phyloP scores from a whole-genome alignment of 2,329 filamentous ascomycete genomes.

The Paracamarosporium sp. region DNA sequence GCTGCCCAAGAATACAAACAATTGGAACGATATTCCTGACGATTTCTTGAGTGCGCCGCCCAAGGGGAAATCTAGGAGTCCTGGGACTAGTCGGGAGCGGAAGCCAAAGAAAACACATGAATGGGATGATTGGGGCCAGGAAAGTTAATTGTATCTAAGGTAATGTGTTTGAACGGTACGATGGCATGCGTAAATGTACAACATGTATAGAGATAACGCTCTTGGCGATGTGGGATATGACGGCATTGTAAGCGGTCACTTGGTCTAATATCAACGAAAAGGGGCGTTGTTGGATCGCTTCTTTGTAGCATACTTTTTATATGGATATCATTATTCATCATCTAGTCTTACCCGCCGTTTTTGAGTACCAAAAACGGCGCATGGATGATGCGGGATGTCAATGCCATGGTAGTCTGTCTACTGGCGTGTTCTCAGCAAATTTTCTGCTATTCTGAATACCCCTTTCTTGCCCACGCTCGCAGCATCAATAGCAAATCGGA shows the following conservation, averaged over 20 bases:
- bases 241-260: neutral
- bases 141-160: slow-evolving; percentile 6
- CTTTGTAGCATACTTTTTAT: neutral
- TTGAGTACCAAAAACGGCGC: too few relatives aligned
- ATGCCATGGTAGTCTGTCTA: too few relatives aligned
- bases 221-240: neutral
- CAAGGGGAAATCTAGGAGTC: slow-evolving; percentile 33
- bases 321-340: too few relatives aligned
- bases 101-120: slow-evolving; percentile 32
- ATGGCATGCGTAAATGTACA: slow-evolving; percentile 9
- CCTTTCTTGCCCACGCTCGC: too few relatives aligned
- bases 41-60: slow-evolving; percentile 45
- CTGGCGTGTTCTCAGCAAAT: too few relatives aligned
- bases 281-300: neutral
- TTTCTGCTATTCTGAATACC: too few relatives aligned
- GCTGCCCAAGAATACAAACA: slow-evolving; percentile 33
- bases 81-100: slow-evolving; percentile 30
- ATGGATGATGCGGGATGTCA: too few relatives aligned
- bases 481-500: too few relatives aligned
- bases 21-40: slow-evolving; percentile 59
- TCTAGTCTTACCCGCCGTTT: too few relatives aligned
- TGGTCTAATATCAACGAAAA: neutral
- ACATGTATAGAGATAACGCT: slow-evolving; percentile 3
- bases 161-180: neutral
- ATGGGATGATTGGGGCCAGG: slow-evolving; percentile 41